These are phyloP conservation scores for Boechera stricta DNA, from an alignment of 345 rosid species.

Conservation along the genomic window DNA sequence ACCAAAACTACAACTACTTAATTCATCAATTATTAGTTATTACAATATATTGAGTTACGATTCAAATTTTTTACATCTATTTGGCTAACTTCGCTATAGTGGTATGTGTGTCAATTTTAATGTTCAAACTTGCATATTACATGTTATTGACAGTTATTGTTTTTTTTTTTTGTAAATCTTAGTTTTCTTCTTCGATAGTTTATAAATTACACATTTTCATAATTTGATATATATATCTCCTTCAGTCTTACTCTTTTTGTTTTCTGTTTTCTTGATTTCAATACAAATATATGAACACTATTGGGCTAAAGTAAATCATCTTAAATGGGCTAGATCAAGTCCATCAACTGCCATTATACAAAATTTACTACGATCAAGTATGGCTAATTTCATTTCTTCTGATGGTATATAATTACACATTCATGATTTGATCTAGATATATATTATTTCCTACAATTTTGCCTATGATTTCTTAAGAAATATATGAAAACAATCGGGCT, in stretches of 20 bases:
- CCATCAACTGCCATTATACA: not conserved
- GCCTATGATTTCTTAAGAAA: not conserved
- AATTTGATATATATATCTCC: not conserved
- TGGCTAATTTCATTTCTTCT: too few relatives aligned
- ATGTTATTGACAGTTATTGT: too few relatives aligned
- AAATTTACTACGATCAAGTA: too few relatives aligned
- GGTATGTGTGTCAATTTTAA: not conserved
- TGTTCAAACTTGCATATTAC: not conserved
- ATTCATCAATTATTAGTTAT: not conserved
- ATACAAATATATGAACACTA: not conserved
- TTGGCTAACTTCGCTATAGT: not conserved
- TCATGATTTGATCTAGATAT: not conserved
- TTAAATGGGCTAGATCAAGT: not conserved
- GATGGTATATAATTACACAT: not conserved
- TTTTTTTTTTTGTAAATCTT: too few relatives aligned
- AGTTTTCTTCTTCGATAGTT: not conserved
- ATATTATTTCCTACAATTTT: not conserved
- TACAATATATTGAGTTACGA: not conserved
- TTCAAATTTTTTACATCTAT: not conserved
- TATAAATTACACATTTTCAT: not conserved
- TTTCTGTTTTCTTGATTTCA: not conserved
- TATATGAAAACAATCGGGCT: not conserved
- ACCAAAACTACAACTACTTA: not conserved
- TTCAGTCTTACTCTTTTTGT: not conserved
- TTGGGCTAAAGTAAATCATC: not conserved